Evolutionary conservation across 805 yeast species (phyloP).

Genomic region (Candida yuanshanica): DNA sequence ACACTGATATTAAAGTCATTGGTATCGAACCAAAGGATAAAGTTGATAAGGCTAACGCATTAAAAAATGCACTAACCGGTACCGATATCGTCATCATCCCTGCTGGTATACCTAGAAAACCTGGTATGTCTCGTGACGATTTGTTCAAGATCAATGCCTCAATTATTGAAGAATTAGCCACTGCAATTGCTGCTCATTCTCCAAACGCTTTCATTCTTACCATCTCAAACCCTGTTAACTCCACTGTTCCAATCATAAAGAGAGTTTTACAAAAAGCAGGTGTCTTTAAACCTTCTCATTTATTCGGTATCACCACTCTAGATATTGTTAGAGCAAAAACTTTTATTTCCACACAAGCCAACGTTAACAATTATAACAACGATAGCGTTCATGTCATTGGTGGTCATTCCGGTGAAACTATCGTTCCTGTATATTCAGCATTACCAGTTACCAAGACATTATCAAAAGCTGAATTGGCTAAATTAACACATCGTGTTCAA

Average conservation of each 20-base stretch:
- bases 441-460: conserved; percentile 14
- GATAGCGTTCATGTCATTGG: conserved; percentile 74
- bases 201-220: conserved; percentile 75
- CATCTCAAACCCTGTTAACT: conserved; percentile 91
- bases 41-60: conserved; percentile 41
- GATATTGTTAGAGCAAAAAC: conserved; percentile 87
- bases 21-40: conserved; percentile 54
- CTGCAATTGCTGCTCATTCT: conserved; percentile 64
- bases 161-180: conserved; percentile 68
- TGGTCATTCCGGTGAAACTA: conserved; percentile 82
- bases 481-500: conserved; percentile 69
- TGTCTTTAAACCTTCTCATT: conserved; percentile 61
- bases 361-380: conserved; percentile 16
- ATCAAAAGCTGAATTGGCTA: conserved; percentile 22
- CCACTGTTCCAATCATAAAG: conserved; percentile 85
- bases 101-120: conserved; percentile 91
- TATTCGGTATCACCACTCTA: conserved; percentile 86
- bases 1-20: conserved; percentile 55
- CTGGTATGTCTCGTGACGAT: conserved; percentile 92
- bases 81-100: conserved; percentile 53
- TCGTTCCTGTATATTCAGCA: conserved; percentile 63
- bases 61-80: conserved; percentile 28
- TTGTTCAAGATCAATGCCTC: conserved; percentile 79
- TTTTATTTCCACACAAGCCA: conserved; percentile 24
- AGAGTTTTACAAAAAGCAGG: conserved; percentile 67